Conservation (phyloP, 257 asterid genomes). For the Solanum boliviense region DNA sequence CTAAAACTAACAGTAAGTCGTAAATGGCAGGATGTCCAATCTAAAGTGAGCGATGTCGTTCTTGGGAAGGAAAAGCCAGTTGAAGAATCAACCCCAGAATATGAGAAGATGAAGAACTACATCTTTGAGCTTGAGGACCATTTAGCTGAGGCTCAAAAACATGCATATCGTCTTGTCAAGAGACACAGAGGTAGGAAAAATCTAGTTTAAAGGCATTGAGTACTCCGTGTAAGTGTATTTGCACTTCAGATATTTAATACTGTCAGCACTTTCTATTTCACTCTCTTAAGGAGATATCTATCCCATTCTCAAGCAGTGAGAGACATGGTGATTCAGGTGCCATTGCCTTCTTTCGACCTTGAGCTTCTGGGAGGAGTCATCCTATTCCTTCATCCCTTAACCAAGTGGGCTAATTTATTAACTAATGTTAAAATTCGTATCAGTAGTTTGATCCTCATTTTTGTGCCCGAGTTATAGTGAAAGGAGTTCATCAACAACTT, state of each 20-base stretch:
- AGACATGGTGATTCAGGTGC: not conserved
- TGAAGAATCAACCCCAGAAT: conserved; percentile 88
- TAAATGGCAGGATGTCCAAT: conserved; percentile 74
- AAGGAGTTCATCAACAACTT: not conserved
- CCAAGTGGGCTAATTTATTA: not conserved
- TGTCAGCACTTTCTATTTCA: not conserved
- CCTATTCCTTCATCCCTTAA: not conserved
- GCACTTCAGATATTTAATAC: not conserved
- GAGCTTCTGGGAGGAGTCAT: not conserved
- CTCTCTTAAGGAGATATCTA: not conserved
- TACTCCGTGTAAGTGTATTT: not conserved
- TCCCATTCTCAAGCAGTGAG: not conserved
- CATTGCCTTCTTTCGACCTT: not conserved
- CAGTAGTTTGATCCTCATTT: not conserved
- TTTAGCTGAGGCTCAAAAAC: conserved; percentile 96
- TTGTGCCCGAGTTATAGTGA: not conserved
- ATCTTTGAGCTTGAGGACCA: conserved; percentile 91
- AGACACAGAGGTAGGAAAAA: conserved; percentile 68
- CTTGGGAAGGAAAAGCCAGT: conserved; percentile 97
- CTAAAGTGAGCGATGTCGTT: conserved; percentile 91
- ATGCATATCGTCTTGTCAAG: conserved; percentile 92
- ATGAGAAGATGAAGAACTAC: conserved; percentile 80
- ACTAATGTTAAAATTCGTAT: not conserved
- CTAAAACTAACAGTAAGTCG: not conserved
- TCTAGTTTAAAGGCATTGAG: not conserved